Evolutionary conservation across 108 stramenopile genomes (phyloP).

Genomic region (Schizochytrium sp.): DNA sequence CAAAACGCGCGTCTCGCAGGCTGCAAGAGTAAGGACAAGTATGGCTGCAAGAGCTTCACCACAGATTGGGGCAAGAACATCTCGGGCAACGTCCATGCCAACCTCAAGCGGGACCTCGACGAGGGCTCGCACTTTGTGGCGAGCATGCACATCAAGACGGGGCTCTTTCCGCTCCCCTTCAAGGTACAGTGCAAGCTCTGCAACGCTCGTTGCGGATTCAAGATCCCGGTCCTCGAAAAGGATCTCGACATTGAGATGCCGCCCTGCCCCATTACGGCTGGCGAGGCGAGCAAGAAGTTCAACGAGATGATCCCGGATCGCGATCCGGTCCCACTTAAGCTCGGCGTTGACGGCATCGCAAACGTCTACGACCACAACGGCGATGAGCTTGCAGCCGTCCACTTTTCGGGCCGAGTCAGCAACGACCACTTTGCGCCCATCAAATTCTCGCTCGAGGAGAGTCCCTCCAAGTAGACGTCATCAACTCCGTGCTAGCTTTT

Average conservation of each 20-base stretch:
- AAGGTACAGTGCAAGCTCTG: slow-evolving; percentile 6
- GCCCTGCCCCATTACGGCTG: neutral
- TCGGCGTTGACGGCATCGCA: neutral
- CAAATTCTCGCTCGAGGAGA: too few relatives aligned
- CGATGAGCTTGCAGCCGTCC: neutral
- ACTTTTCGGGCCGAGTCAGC: neutral
- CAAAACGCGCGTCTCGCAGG: neutral
- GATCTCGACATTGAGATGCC: slow-evolving; percentile 6
- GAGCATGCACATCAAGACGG: slow-evolving; percentile 12
- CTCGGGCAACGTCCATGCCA: neutral
- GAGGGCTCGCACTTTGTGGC: neutral
- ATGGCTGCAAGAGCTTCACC: neutral
- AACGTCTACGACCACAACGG: slow-evolving; percentile 9
- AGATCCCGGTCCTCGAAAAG: neutral
- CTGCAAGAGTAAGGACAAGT: neutral
- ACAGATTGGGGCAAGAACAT: slow-evolving; percentile 18
- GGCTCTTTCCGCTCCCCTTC: slow-evolving; percentile 8
- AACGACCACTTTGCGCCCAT: neutral
- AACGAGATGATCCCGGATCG: neutral
- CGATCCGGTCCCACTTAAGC: neutral
- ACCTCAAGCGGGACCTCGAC: neutral
- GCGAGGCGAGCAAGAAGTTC: neutral
- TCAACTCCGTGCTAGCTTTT: too few relatives aligned
- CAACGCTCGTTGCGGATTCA: neutral
- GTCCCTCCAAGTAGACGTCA: too few relatives aligned